Evolutionary conservation across 108 stramenopile species (phyloP).

Genomic region (Skeletonema menzelii): DNA sequence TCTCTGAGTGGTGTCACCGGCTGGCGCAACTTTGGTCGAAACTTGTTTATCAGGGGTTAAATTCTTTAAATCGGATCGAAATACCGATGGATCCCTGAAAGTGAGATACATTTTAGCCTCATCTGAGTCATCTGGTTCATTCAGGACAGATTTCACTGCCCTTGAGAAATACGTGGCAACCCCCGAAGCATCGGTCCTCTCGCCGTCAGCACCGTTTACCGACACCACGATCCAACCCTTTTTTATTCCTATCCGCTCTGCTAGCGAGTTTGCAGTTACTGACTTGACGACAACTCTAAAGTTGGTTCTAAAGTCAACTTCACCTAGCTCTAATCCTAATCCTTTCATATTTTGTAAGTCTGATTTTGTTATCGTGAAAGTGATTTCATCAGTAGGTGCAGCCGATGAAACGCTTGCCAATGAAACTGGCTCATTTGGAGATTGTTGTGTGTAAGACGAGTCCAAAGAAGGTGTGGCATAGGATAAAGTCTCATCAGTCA

Average conservation of each 20-base stretch:
- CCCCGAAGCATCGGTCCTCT: conserved; percentile 69
- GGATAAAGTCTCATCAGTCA: conserved; percentile 71
- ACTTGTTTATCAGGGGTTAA: conserved; percentile 33
- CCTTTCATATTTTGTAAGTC: conserved; percentile 52
- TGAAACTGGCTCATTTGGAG: not conserved
- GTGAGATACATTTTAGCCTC: conserved; percentile 43
- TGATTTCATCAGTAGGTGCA: conserved; percentile 38
- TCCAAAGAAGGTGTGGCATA: conserved; percentile 49
- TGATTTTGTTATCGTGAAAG: conserved; percentile 51
- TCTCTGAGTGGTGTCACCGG: conserved; percentile 76
- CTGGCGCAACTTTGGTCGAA: conserved; percentile 78
- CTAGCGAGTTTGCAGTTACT: conserved; percentile 64
- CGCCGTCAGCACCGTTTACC: conserved; percentile 57
- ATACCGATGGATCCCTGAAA: conserved; percentile 72
- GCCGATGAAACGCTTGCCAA: not conserved
- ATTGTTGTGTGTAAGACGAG: conserved; percentile 20
- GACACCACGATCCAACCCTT: conserved; percentile 68
- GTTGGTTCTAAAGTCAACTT: conserved; percentile 75
- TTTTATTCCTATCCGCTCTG: conserved; percentile 59
- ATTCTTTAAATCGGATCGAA: conserved; percentile 49
- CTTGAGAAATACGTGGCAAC: conserved; percentile 64
- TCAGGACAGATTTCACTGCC: conserved; percentile 41
- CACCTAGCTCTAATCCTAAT: conserved; percentile 74
- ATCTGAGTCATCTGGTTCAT: conserved; percentile 1
- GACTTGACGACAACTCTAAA: conserved; percentile 76